Evolutionary conservation across 208 protist genomes (phyloP), one percentile per base, ranked within the genome.

Genomic region (Acanthamoeba comandoni): DNA sequence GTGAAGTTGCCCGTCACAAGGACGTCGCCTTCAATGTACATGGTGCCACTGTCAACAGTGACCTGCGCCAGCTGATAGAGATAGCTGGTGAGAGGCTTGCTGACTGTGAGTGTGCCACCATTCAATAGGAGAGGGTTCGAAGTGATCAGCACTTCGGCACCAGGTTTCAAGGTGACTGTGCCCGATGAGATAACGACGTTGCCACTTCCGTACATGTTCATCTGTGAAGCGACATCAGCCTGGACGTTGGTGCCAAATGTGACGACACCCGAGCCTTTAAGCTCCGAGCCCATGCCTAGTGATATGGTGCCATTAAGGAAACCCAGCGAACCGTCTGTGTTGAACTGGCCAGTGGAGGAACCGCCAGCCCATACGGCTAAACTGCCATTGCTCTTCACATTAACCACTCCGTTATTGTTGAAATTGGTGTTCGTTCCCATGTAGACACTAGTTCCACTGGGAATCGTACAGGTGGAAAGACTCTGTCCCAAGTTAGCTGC

Each of bases 21-120:
- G 13, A 87, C 77, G 77, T 60, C 69, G 77, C 77, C 77, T 60
- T 87, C 29, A 43, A 87, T 87, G 57, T 60, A 87, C 19, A 87
- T 53, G 2, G 55, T 65, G 24, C 77, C 77, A 60, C 77, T 87
- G 77, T 48, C 29, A 43, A 87, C 69, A 60, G 62, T 35, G 43
- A 87, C 57, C 57, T 87, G 62, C 57, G 77, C 77, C 77, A 87
- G 77, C 2, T 48, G 77, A 43, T 87, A 87, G 22, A 87, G 77
- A 43, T 87, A 87, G 77, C 69, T 70, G 77, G 77, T 87, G 22
- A 87, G 77, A 53, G 77, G 77, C 77, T 87, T 53, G 35, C 57
- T 87, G 11, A 87, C 77, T 53, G 52, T 87, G 15, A 87, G 57
- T 43, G 24, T 29, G 39, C 57, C 77, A 35, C 77, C 77, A 49